Evolutionary conservation across 257 asterid genomes (phyloP), one percentile per base, ranked within the genome.

Genomic region (Thymus quinquecostatus): DNA sequence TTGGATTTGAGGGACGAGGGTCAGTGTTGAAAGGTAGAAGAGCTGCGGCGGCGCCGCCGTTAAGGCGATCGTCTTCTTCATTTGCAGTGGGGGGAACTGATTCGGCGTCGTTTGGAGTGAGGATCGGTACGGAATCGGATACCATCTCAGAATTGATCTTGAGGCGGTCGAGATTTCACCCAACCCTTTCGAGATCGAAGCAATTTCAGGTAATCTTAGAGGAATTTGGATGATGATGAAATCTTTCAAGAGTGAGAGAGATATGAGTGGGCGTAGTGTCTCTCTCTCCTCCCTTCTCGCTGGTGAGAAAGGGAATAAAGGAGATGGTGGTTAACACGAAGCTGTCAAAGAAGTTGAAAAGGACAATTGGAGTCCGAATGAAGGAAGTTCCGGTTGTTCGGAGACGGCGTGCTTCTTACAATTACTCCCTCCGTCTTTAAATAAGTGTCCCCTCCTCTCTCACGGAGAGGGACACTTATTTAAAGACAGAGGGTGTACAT

Each of bases 71-170:
- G 28, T 75, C 84, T 36, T 59, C 81, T 74, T 75, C 76, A 6
- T 49, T 54, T 49, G 80, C 4, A 11, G 72, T 27, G 53, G 47
- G 69, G 6, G 79, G 75, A 12, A 79, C 40, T 11, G 79, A 36
- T 10, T 67, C 73, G 68, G 38, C 62, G 29, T 43, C 71, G 3
- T 71, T 66, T 47, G 82, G 72, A 30, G 70, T 13, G n/a, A 68
- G 58, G n/a, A 81, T 77, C 34, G 79, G 77, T 3, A 53, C 1
- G 6, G 92, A 78, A 65, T 83, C 91, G n/a, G 89, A 80, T 66
- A 67, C 71, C 78, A 82, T 70, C 12, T 47, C 71, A 5, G 21
- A 21, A 21, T 21, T 21, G 21, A 21, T 21, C 21, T 21, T 0
- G 21, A 21, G 21, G 21, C 21, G 21, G 45, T 55, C 1, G n/a